Conservation (phyloP, 164 flowering plant species). For the Buxus sempervirens region DNA sequence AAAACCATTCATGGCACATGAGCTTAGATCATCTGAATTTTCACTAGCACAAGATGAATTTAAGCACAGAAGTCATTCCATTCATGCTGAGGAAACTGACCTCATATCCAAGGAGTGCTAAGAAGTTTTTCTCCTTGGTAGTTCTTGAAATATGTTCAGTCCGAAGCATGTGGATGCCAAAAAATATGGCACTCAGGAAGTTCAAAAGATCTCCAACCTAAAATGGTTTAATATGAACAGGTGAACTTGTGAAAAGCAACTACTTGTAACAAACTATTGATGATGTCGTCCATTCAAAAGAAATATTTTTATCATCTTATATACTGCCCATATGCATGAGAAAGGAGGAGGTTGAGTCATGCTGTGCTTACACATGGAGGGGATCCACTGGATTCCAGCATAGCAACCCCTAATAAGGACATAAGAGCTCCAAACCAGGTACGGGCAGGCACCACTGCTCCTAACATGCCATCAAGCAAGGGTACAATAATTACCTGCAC, state of each 20-base stretch:
- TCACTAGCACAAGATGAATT: neutral
- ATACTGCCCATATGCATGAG: conserved; percentile 5
- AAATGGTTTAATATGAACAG: conserved; percentile 13
- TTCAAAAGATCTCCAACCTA: conserved; percentile 85
- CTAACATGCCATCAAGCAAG: conserved; percentile 78
- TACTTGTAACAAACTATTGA: conserved; percentile 4
- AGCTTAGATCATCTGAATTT: neutral
- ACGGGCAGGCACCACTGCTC: conserved; percentile 58
- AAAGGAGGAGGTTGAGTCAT: neutral
- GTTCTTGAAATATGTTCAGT: conserved; percentile 75
- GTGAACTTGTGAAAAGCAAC: conserved; percentile 3
- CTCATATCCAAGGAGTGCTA: conserved; percentile 84
- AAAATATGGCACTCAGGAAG: conserved; percentile 76
- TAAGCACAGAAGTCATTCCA: neutral
- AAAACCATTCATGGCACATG: conserved; percentile 3
- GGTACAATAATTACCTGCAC: conserved; percentile 74
- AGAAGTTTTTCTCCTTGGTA: conserved; percentile 47
- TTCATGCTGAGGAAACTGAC: conserved; percentile 28
- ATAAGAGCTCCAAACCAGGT: conserved; percentile 84
- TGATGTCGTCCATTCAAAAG: conserved; percentile 3
- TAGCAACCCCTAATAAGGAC: conserved; percentile 60
- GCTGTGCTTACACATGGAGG: conserved; percentile 69
- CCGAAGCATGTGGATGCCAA: conserved; percentile 83
- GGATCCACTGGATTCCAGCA: conserved; percentile 93
- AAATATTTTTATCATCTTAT: conserved; percentile 14